Conservation (phyloP, 1,139 yeast species). For the Hemisphaericaspora xylofermentans region DNA sequence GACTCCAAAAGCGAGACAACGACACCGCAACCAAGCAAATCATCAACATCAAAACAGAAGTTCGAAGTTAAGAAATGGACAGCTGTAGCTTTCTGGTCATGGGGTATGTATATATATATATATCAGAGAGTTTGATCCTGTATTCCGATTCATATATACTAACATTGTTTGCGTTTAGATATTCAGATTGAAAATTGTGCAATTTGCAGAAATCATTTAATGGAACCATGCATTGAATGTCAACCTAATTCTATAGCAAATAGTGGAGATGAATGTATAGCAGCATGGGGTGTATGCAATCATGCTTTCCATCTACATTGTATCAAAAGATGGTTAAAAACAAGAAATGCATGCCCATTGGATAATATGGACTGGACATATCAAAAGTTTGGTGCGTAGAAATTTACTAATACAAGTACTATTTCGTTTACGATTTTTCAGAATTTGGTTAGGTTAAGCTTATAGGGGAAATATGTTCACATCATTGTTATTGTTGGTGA, state of each 20-base stretch:
- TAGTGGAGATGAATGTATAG: conserved; percentile 80
- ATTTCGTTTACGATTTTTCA: no score
- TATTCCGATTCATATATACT: conserved; percentile 19
- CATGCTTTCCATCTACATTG: conserved; percentile 96
- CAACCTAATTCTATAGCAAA: conserved; percentile 75
- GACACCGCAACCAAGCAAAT: conserved; percentile 6
- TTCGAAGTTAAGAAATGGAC: conserved; percentile 75
- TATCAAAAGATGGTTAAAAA: conserved; percentile 91
- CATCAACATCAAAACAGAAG: conserved; percentile 27
- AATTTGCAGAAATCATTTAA: conserved; percentile 94
- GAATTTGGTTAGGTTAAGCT: no score
- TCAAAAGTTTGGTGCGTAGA: conserved; percentile 68
- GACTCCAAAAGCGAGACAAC: conserved; percentile 1
- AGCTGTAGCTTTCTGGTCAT: conserved; percentile 99
- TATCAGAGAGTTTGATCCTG: no score
- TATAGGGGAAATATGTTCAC: no score
- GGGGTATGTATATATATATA: conserved; percentile 83
- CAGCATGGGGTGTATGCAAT: conserved; percentile 97
- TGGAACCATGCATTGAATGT: conserved; percentile 99
- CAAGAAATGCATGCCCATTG: conserved; percentile 97
- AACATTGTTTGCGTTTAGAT: conserved; percentile 34
- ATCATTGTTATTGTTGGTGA: no score
- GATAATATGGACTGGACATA: conserved; percentile 93
- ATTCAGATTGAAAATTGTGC: conserved; percentile 96
- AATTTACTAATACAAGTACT: neutral